A percentile compares a stretch with the other conserved stretches of the same genome.
Conservation (phyloP, 2,329 filamentous ascomycete species). For the Phaeosphaeria sp. region DNA sequence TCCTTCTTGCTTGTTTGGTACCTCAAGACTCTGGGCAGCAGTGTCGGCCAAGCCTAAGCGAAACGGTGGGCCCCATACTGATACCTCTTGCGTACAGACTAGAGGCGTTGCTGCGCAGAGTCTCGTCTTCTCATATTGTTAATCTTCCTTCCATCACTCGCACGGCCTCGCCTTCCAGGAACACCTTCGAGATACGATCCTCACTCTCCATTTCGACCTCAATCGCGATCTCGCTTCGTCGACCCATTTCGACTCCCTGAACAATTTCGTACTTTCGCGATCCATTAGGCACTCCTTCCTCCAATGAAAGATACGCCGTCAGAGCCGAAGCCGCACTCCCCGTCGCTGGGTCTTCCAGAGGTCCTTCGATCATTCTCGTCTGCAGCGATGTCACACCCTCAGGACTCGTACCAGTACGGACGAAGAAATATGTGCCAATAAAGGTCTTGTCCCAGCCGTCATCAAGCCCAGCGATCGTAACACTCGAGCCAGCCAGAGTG, state of each 20-base stretch:
- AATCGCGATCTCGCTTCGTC: slow-evolving; percentile 57
- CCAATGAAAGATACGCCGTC: slow-evolving; percentile 53
- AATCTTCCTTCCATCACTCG: slow-evolving; percentile 48
- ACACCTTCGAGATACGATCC: slow-evolving; percentile 49
- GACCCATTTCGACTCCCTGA: slow-evolving; percentile 61
- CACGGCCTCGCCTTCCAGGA: slow-evolving; percentile 53
- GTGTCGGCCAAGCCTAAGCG: background rate
- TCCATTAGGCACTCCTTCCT: slow-evolving; percentile 43
- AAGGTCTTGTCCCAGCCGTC: slow-evolving; percentile 62
- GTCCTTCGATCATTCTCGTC: slow-evolving; percentile 66
- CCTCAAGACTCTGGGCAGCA: background rate
- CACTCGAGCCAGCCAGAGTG: slow-evolving; percentile 39
- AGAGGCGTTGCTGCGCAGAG: background rate
- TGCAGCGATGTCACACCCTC: slow-evolving; percentile 52
- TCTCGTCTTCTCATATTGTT: slow-evolving; percentile 20
- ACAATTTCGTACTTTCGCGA: slow-evolving; percentile 51
- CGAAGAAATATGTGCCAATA: slow-evolving; percentile 66
- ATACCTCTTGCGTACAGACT: background rate
- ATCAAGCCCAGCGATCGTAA: slow-evolving; percentile 49
- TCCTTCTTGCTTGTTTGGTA: slow-evolving; percentile 1
- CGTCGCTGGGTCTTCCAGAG: slow-evolving; percentile 59
- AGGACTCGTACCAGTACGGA: slow-evolving; percentile 47
- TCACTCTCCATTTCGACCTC: slow-evolving; percentile 51
- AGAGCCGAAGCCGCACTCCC: slow-evolving; percentile 59
- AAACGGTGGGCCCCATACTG: background rate